These are phyloP conservation scores for Maudiozyma bulderi DNA, from an alignment of 805 yeast species.

Conservation along the genomic window DNA sequence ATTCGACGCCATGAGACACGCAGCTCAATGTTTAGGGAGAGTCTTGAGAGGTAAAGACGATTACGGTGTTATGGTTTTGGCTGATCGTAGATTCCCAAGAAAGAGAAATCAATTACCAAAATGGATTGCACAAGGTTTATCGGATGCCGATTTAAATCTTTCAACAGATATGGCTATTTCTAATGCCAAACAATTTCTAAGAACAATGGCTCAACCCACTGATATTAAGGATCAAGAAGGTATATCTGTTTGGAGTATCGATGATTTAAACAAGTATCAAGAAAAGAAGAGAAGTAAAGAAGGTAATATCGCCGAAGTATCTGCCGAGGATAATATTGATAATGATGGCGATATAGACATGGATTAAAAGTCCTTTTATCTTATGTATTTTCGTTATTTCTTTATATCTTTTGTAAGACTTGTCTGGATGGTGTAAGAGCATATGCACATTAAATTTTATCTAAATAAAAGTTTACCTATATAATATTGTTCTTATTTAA, in stretches of 20 bases:
- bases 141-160: slow-evolving; percentile 83
- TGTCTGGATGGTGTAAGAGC: too few species aligned
- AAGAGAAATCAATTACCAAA: slow-evolving; percentile 85
- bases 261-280: slow-evolving; percentile 55
- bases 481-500: slow-evolving; percentile 8
- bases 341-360: slow-evolving; percentile 21
- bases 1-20: slow-evolving; percentile 99
- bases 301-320: background rate
- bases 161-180: slow-evolving; percentile 98
- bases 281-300: slow-evolving; percentile 1
- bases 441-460: too few species aligned
- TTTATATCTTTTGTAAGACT: background rate
- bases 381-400: background rate
- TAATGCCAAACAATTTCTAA: slow-evolving; percentile 80
- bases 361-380: slow-evolving; percentile 3
- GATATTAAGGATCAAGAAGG: slow-evolving; percentile 88
- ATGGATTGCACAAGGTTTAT: slow-evolving; percentile 91
- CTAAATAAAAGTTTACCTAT: background rate
- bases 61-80: slow-evolving; percentile 96
- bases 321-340: slow-evolving; percentile 3
- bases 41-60: slow-evolving; percentile 97
- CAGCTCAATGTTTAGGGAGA: slow-evolving; percentile 96
- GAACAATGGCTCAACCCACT: slow-evolving; percentile 91
- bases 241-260: slow-evolving; percentile 82
- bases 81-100: slow-evolving; percentile 84